A percentile compares a stretch with the other conserved stretches of the same genome.
phyloP scores from a whole-genome alignment of 2,329 filamentous ascomycete genomes.

The Exophiala lecanii-corni region DNA sequence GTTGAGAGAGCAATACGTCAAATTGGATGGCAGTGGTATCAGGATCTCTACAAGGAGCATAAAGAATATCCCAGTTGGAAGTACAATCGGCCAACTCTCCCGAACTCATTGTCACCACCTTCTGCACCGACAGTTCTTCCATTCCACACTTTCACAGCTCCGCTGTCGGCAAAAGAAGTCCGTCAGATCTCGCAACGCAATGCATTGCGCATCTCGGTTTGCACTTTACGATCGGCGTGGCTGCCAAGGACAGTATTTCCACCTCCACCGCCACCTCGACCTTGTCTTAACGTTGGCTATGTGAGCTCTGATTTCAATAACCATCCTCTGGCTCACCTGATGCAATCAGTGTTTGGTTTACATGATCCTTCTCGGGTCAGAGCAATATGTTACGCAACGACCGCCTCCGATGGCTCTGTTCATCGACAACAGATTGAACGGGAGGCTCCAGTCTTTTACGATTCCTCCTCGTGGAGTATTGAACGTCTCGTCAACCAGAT shows the following conservation, averaged over 20 bases:
- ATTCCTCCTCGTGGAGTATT: slow-evolving; percentile 80
- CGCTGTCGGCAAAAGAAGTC: slow-evolving; percentile 84
- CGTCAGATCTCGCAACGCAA: slow-evolving; percentile 93
- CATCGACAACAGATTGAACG: slow-evolving; percentile 90
- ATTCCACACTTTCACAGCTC: slow-evolving; percentile 96
- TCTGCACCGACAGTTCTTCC: slow-evolving; percentile 90
- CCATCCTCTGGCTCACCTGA: slow-evolving; percentile 89
- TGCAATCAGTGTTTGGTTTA: slow-evolving; percentile 97
- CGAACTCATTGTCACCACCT: slow-evolving; percentile 68
- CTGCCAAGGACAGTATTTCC: slow-evolving; percentile 73
- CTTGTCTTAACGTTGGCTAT: slow-evolving; percentile 87
- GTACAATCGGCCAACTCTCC: slow-evolving; percentile 71
- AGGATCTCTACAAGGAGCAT: slow-evolving; percentile 66
- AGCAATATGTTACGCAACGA: slow-evolving; percentile 94
- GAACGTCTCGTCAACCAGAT: slow-evolving; percentile 84
- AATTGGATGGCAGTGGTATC: slow-evolving; percentile 81
- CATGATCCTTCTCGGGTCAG: slow-evolving; percentile 70
- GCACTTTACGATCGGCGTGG: slow-evolving; percentile 82
- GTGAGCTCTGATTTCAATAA: slow-evolving; percentile 99
- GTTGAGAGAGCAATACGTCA: slow-evolving; percentile 78
- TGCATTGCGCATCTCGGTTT: slow-evolving; percentile 85
- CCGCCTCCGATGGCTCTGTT: slow-evolving; percentile 78
- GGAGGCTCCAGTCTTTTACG: slow-evolving; percentile 85
- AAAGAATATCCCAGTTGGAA: slow-evolving; percentile 51
- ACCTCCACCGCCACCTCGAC: slow-evolving; percentile 77